Conservation (phyloP, 805 yeast species). For the Candida maesae region DNA sequence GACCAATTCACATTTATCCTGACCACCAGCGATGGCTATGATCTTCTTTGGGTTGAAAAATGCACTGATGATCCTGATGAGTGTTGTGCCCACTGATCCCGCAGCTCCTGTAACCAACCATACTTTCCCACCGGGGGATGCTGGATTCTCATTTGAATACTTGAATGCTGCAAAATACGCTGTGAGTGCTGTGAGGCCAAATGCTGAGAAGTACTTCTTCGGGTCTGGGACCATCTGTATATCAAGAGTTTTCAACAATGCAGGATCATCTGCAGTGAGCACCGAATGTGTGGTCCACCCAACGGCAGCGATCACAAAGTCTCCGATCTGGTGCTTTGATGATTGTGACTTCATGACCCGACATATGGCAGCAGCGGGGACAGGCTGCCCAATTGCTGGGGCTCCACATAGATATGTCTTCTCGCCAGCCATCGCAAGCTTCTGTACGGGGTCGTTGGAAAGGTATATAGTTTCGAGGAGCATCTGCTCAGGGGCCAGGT, state of each 20-base stretch:
- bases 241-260: conserved; percentile 3
- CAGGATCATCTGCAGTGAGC: neutral
- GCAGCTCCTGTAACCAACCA: conserved; percentile 59
- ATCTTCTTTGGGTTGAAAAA: conserved; percentile 49
- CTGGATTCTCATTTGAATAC: conserved; percentile 42
- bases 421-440: conserved; percentile 56
- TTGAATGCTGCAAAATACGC: conserved; percentile 53
- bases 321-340: neutral
- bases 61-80: conserved; percentile 52
- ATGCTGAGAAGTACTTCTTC: conserved; percentile 40
- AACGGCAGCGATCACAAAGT: neutral
- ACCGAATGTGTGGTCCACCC: neutral
- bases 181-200: conserved; percentile 57
- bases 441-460: conserved; percentile 59
- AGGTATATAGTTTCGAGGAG: conserved; percentile 40
- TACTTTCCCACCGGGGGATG: conserved; percentile 37
- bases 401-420: conserved; percentile 31
- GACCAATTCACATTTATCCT: conserved; percentile 48
- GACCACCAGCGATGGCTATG: conserved; percentile 58
- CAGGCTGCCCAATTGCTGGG: neutral
- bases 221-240: conserved; percentile 24
- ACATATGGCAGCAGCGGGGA: neutral
- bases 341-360: neutral
- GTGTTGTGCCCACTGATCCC: conserved; percentile 61
- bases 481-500: conserved; percentile 35